Percentiles rank a stretch among this genome's conserved stretches.
phyloP scores from a whole-genome alignment of 352 stramenopile species.

The Pythium grandisporangium region DNA sequence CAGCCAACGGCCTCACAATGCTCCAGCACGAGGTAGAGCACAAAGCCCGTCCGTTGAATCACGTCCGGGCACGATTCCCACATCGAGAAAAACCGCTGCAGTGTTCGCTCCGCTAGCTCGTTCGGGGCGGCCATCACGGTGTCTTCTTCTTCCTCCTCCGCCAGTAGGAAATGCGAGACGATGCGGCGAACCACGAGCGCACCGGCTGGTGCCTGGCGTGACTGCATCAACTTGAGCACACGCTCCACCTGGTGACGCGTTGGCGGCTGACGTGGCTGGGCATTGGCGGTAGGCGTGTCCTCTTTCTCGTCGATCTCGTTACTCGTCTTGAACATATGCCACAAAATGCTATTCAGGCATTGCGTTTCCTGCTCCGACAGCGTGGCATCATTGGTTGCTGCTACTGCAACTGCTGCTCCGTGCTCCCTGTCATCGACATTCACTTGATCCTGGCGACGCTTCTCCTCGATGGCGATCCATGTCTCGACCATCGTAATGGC shows the following conservation, averaged over 20 bases:
- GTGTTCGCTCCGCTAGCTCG: no score
- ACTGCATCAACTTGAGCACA: constrained; percentile 33
- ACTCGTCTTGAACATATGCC: constrained; percentile 43
- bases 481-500: constrained; percentile 27
- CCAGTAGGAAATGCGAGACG: constrained; percentile 12
- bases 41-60: constrained; percentile 4
- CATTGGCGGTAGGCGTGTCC: no score
- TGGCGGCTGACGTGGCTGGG: no score
- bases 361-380: constrained; percentile 13
- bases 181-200: constrained; percentile 22
- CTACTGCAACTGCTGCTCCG: no score
- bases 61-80: constrained; percentile 2
- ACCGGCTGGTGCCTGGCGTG: constrained; percentile 13
- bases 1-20: constrained; percentile 2
- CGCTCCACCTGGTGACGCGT: constrained; percentile 18
- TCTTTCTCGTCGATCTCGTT: no score
- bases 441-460: no score
- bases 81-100: constrained; percentile 3
- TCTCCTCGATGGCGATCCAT: constrained; percentile 8
- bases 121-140: no score
- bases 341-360: constrained; percentile 36
- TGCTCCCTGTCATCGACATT: no score
- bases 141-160: constrained; percentile 11
- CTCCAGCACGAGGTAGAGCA: constrained; percentile 7
- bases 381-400: no score